Conservation (phyloP, 169 alveolate genomes). For the Cryptosporidium ubiquitum region DNA sequence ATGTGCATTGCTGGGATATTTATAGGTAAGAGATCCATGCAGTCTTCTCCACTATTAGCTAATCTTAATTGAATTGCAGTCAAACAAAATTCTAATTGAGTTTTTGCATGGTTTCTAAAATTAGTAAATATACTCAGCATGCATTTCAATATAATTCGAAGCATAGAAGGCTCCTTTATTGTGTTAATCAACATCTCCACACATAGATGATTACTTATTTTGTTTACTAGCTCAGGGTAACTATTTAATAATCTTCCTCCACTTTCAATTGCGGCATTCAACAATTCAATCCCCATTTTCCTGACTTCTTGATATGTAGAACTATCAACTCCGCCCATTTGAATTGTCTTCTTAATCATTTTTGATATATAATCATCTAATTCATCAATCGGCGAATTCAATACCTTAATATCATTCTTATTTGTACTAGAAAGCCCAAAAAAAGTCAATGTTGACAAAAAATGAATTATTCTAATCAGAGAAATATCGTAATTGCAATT, state of each 20-base stretch:
- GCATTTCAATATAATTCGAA: conserved; percentile 27
- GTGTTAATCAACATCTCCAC: conserved; percentile 11
- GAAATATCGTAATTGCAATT: neutral
- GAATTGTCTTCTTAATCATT: conserved; percentile 34
- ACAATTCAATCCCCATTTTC: conserved; percentile 45
- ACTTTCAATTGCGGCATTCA: conserved; percentile 61
- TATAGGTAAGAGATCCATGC: conserved; percentile 20
- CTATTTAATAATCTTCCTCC: conserved; percentile 17
- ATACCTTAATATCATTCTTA: neutral
- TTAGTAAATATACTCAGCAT: conserved; percentile 20
- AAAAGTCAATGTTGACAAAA: conserved; percentile 38
- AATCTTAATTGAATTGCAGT: conserved; percentile 37
- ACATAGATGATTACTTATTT: conserved; percentile 19
- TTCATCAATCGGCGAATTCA: neutral
- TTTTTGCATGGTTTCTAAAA: conserved; percentile 27
- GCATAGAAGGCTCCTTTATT: conserved; percentile 31
- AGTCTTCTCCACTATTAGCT: conserved; percentile 16
- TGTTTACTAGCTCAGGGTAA: neutral
- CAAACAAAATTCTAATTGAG: conserved; percentile 39
- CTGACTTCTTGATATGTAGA: conserved; percentile 15
- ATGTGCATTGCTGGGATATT: neutral
- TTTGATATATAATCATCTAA: conserved; percentile 9
- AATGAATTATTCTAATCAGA: conserved; percentile 18
- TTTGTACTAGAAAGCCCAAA: neutral
- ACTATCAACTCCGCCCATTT: conserved; percentile 26